Evolutionary conservation across 208 protist species (phyloP).

Genomic region (Wallacemonas sp.): DNA sequence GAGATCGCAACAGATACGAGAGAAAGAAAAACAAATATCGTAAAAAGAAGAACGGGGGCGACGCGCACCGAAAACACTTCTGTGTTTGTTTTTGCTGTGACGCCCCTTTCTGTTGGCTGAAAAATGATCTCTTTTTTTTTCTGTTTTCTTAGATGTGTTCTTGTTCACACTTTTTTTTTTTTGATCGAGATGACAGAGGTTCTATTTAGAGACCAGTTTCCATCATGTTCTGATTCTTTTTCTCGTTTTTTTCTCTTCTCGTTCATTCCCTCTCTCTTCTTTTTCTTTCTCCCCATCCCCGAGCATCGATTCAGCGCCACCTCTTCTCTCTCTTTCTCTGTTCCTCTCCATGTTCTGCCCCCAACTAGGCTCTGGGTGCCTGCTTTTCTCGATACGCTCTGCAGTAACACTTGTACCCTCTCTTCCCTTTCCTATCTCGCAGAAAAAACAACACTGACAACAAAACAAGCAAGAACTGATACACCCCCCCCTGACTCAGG

Average conservation of each 20-base stretch:
- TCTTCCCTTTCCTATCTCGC: too few species aligned
- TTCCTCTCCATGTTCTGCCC: too few species aligned
- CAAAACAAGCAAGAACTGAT: too few species aligned
- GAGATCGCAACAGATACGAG: too few species aligned
- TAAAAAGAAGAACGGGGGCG: not conserved
- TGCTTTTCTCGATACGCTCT: too few species aligned
- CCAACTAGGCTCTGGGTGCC: too few species aligned
- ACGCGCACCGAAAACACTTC: not conserved
- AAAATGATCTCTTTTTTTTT: slow-evolving; percentile 19
- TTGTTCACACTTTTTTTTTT: slow-evolving; percentile 13
- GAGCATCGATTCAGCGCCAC: not conserved
- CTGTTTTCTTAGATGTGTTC: slow-evolving; percentile 3
- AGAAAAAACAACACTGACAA: too few species aligned
- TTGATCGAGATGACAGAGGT: slow-evolving; percentile 4
- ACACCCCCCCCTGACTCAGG: too few species aligned
- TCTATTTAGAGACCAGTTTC: not conserved
- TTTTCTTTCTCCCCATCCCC: slow-evolving; percentile 13
- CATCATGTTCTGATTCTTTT: slow-evolving; percentile 14
- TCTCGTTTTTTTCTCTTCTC: slow-evolving; percentile 19
- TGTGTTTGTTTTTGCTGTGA: not conserved
- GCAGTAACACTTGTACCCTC: too few species aligned
- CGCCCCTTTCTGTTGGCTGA: not conserved
- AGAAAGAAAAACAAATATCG: not conserved
- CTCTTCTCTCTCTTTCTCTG: too few species aligned
- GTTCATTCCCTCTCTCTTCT: slow-evolving; percentile 19